These are phyloP conservation scores for Fusarium redolens DNA, from an alignment of 2,329 filamentous ascomycete genomes.

Conservation along the genomic window DNA sequence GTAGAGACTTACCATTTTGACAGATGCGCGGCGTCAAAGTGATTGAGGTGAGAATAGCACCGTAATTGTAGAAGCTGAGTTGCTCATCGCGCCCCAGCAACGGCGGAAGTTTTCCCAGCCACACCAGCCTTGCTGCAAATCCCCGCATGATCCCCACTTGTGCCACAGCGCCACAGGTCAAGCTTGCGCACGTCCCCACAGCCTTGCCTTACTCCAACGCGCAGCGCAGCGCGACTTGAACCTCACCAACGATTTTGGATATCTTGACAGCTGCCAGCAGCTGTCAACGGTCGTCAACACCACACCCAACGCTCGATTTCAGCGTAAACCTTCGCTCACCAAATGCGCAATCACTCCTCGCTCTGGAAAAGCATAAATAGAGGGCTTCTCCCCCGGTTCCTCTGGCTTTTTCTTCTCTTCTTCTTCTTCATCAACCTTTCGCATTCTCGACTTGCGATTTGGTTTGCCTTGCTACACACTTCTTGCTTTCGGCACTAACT, in stretches of 20 bases:
- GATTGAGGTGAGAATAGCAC: slow-evolving; percentile 6
- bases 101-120: slow-evolving; percentile 44
- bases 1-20: slow-evolving; percentile 43
- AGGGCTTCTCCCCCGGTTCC: neutral
- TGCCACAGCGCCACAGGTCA: slow-evolving; percentile 31
- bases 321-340: no score
- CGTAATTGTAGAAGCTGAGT: slow-evolving; percentile 18
- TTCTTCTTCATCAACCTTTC: slow-evolving; percentile 3
- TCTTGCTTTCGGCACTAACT: slow-evolving; percentile 13
- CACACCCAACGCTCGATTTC: neutral
- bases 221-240: slow-evolving; percentile 14
- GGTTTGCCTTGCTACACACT: slow-evolving; percentile 12
- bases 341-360: slow-evolving; percentile 1
- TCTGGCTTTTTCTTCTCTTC: neutral
- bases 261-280: neutral
- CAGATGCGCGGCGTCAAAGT: slow-evolving; percentile 15
- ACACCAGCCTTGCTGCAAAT: slow-evolving; percentile 35
- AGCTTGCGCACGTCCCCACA: slow-evolving; percentile 24
- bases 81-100: slow-evolving; percentile 34
- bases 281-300: neutral
- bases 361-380: slow-evolving; percentile 7
- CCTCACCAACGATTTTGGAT: neutral
- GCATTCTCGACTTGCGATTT: slow-evolving; percentile 12
- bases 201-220: slow-evolving; percentile 28
- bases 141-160: neutral